Conservation (phyloP, 2,329 filamentous ascomycete species). For the Hymenoscyphus infarciens region DNA sequence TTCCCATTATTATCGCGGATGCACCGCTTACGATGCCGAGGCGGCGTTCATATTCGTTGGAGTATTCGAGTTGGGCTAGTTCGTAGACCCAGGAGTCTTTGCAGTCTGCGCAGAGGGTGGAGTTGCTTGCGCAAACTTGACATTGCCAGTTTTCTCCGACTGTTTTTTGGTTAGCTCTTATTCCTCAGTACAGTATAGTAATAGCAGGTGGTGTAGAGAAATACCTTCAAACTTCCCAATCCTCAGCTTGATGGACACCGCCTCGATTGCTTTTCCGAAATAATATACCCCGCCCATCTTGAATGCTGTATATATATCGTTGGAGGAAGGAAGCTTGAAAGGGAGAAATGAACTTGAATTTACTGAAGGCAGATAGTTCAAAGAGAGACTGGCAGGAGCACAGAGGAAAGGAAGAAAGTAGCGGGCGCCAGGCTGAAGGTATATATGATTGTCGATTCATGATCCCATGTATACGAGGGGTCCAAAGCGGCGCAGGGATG, state of each 20-base stretch:
- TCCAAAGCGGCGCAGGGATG: too few relatives aligned
- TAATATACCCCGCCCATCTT: conserved; percentile 1
- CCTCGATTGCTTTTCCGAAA: background rate
- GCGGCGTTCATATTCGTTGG: background rate
- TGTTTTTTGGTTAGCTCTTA: background rate
- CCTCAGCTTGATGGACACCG: background rate
- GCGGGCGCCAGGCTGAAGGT: too few relatives aligned
- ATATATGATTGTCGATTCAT: too few relatives aligned
- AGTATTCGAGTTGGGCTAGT: background rate
- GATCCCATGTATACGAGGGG: too few relatives aligned
- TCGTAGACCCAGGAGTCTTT: conserved; percentile 1
- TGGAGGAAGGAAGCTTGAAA: background rate
- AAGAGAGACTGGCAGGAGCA: background rate
- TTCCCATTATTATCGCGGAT: background rate
- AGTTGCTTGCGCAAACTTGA: background rate
- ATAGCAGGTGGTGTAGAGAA: background rate
- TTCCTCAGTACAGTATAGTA: background rate
- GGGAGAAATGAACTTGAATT: too few relatives aligned
- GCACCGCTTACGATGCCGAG: background rate
- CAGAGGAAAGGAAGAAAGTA: too few relatives aligned
- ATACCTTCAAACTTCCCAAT: conserved; percentile 7
- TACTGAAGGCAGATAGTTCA: background rate
- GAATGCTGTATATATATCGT: background rate
- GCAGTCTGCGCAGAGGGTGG: conserved; percentile 6
- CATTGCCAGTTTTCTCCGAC: conserved; percentile 7